A percentile compares a stretch with the other conserved stretches of the same genome.
Evolutionary conservation across 129 eudicot species (phyloP).

Genomic region (Escallonia herrerae): DNA sequence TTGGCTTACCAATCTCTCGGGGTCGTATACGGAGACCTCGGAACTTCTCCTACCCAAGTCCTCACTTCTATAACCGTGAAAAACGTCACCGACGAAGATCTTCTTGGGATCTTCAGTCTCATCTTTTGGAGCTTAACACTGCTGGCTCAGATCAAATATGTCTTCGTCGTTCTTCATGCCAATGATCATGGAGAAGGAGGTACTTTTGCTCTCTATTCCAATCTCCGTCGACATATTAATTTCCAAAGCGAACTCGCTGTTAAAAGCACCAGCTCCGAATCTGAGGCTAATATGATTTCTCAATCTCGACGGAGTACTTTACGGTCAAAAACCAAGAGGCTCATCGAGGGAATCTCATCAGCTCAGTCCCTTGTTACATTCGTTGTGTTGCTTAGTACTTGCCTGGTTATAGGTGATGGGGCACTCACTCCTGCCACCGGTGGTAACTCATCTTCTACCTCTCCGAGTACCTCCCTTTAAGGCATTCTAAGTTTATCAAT

Average conservation of each 20-base stretch:
- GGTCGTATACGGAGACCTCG: constrained; percentile 35
- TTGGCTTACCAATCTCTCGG: constrained; percentile 31
- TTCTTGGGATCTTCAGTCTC: constrained; percentile 7
- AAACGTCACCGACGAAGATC: not conserved
- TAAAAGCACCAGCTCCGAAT: not conserved
- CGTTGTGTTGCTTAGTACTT: constrained; percentile 25
- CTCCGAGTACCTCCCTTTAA: not conserved
- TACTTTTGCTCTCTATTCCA: constrained; percentile 2
- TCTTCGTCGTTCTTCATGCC: constrained; percentile 5
- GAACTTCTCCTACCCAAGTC: constrained; percentile 25
- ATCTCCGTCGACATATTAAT: constrained; percentile 4
- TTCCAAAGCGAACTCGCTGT: constrained; percentile 4
- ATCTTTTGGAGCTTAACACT: constrained; percentile 2
- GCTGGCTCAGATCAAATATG: constrained; percentile 2
- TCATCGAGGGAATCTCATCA: constrained; percentile 8
- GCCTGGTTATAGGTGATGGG: constrained; percentile 39
- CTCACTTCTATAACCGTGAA: not conserved
- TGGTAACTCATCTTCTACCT: not conserved
- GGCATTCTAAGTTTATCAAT: not conserved
- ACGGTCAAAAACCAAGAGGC: constrained; percentile 11
- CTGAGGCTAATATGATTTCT: constrained; percentile 9
- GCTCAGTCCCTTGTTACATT: constrained; percentile 18
- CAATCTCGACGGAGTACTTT: constrained; percentile 10
- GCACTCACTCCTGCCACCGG: constrained; percentile 26
- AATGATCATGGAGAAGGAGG: constrained; percentile 15